A percentile compares a stretch with the other conserved stretches of the same genome.
Conservation (phyloP, 208 protist genomes). For the Trypanosoma conorhini region DNA sequence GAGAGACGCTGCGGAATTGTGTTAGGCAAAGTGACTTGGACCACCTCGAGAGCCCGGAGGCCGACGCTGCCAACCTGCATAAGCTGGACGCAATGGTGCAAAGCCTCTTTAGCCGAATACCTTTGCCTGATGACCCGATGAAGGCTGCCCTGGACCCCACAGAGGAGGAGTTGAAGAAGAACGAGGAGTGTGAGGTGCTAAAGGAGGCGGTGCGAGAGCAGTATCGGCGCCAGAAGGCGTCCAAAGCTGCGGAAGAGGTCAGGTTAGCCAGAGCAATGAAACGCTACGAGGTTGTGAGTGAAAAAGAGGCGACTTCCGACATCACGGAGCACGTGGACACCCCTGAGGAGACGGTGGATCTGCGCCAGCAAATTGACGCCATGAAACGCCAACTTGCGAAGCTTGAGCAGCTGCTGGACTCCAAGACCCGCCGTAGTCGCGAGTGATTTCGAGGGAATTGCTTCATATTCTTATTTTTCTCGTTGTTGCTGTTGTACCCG, state of each 20-base stretch:
- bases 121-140: conserved; percentile 81
- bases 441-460: not conserved
- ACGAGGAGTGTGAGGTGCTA: conserved; percentile 62
- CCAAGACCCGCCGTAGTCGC: conserved; percentile 24
- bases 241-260: conserved; percentile 63
- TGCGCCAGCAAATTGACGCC: conserved; percentile 45
- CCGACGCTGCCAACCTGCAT: conserved; percentile 54
- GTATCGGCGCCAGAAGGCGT: conserved; percentile 60
- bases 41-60: conserved; percentile 87
- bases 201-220: conserved; percentile 79
- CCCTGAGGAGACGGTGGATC: conserved; percentile 14
- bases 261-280: conserved; percentile 64
- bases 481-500: not conserved
- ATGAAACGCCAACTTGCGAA: conserved; percentile 58
- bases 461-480: not conserved
- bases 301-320: not conserved
- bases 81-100: conserved; percentile 52
- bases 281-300: conserved; percentile 12
- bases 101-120: conserved; percentile 72
- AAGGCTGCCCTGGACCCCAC: conserved; percentile 65
- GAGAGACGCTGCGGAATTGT: conserved; percentile 54
- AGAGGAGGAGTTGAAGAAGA: conserved; percentile 69
- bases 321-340: not conserved
- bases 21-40: conserved; percentile 57
- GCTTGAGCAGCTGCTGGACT: conserved; percentile 50